phyloP scores from a whole-genome alignment of 768 basidiomycete genomes.

The Chlorophyllum brunneum region DNA sequence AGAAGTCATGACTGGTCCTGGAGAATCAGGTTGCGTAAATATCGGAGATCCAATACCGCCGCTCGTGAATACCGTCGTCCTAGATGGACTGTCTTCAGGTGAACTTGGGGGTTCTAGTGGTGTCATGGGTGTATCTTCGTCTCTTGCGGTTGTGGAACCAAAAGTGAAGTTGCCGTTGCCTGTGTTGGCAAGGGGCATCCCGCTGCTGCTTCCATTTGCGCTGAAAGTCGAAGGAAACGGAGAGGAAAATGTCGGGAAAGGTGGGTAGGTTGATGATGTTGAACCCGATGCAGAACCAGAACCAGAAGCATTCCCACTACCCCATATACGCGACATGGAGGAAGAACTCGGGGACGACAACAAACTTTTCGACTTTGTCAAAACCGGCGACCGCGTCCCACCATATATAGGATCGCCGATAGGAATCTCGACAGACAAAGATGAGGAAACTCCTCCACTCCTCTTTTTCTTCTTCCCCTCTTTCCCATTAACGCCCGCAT shows the following conservation, averaged over 20 bases:
- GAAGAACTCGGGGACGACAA: background rate
- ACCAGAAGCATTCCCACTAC: too few species aligned
- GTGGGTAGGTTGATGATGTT: constrained; percentile 19
- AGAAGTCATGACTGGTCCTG: too few species aligned
- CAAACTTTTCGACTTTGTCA: background rate
- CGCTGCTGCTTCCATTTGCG: background rate
- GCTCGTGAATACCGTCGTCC: too few species aligned
- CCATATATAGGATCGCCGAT: background rate
- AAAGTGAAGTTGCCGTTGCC: background rate
- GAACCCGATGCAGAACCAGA: background rate
- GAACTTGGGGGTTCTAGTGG: background rate
- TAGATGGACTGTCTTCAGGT: background rate
- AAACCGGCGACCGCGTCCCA: background rate
- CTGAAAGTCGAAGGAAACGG: constrained; percentile 5
- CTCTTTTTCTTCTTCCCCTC: background rate
- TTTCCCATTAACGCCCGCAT: background rate
- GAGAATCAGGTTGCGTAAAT: too few species aligned
- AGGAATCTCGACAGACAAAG: constrained; percentile 8
- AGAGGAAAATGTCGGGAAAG: constrained; percentile 24
- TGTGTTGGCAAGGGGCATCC: background rate
- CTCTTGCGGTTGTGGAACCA: background rate
- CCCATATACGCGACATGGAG: too few species aligned
- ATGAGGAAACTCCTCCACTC: background rate
- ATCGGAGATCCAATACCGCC: too few species aligned
- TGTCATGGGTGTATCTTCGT: background rate